phyloP scores from a whole-genome alignment of 495 filamentous ascomycete genomes.

The Pseudoneurospora amorphoporcata region DNA sequence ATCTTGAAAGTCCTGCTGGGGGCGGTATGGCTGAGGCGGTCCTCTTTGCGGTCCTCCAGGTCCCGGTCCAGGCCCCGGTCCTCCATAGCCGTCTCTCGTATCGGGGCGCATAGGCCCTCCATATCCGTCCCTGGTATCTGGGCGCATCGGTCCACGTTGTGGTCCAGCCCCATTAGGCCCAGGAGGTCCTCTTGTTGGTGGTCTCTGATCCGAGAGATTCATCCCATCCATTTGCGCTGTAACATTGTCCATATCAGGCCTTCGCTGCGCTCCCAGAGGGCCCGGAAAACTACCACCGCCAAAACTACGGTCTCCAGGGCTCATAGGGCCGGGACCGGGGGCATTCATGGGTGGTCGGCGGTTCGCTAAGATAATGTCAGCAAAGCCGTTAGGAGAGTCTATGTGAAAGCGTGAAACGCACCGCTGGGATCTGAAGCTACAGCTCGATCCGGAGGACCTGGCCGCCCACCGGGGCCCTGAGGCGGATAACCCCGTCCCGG shows the following conservation, averaged over 20 bases:
- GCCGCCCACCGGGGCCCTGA: constrained; percentile 27
- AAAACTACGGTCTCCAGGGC: constrained; percentile 42
- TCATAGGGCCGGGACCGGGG: constrained; percentile 4
- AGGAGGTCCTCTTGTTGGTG: constrained; percentile 19
- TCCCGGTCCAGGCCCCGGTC: constrained; percentile 20
- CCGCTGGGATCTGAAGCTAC: constrained; percentile 22
- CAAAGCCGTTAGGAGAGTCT: background rate
- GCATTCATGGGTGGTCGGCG: constrained; percentile 23
- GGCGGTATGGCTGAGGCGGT: constrained; percentile 24
- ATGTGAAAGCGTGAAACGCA: constrained; percentile 12
- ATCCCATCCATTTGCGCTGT: constrained; percentile 47
- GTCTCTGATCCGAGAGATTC: constrained; percentile 41
- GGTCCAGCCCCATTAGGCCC: constrained; percentile 13
- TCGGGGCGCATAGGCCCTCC: constrained; percentile 19
- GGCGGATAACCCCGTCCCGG: constrained; percentile 33
- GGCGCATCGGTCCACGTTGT: constrained; percentile 25
- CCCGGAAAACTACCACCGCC: constrained; percentile 56
- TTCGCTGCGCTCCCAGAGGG: constrained; percentile 45
- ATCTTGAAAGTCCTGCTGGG: constrained; percentile 28
- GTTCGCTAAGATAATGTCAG: constrained; percentile 16
- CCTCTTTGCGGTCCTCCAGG: constrained; percentile 28
- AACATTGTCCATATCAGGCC: constrained; percentile 36
- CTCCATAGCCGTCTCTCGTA: constrained; percentile 21
- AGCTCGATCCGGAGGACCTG: constrained; percentile 26
- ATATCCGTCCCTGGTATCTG: constrained; percentile 16